Base-by-base conservation (phyloP, 208 protist genomes). In the Lotmaria passim region DNA sequence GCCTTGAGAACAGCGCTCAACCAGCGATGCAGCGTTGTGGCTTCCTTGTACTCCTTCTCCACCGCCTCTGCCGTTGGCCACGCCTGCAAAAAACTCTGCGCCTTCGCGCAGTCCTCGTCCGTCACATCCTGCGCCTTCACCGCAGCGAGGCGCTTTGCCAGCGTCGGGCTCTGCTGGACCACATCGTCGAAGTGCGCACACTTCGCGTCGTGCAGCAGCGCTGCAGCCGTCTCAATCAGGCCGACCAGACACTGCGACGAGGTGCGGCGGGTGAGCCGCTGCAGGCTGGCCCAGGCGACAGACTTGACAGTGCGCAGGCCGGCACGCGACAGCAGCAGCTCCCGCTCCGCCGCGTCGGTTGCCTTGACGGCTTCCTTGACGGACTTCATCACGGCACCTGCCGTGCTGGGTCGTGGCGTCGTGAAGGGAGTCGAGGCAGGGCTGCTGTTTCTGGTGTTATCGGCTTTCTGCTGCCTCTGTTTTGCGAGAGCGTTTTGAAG, bases 11-110 rank as follows among this genome's bases (percentile, higher is more conserved):
- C 69, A 7, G 67, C 70, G 17, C 33, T 31, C 41, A 87, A 30
- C 77, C 82, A 87, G 15, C 41, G 44, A 51, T 83, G 72, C 33
- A 87, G 53, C 24, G 56, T 46, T 4, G 39, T 31, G 6, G 64
- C 62, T 10, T 56, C 52, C 48, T 51, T 61, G 58, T 61, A 50
- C 55, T 69, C 47, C 31, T 47, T 46, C 50, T 60, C 57, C 15
- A 66, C 38, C n/a, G 50, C 58, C 11, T 19, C 24, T 12, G 23
- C 23, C 3, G 31, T 34, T n/a, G 68, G 68, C 23, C 52, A 75
- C 50, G 17, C 31, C 24, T 60, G 19, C 31, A 75, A 43, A n/a
- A 50, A 69, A 14, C 30, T 21, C 34, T 43, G 23, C 23, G 36
- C 24, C 43, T 23, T 10, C 60, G 46, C 7, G n/a, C 52, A 23